Percentiles rank a stretch among this genome's conserved stretches.
Evolutionary conservation across 129 eudicot species (phyloP).

Genomic region (Helianthus annuus): HanXRQr2.0-SUNRISE NC_035435.2:152457864-152458363

Average conservation of each 20-base stretch:
- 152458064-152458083: conserved; percentile 93
- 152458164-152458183: conserved; percentile 11
- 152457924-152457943: conserved; percentile 90
- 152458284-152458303: conserved; percentile 96
- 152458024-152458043: neutral
- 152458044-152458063: conserved; percentile 53
- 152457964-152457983: neutral
- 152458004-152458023: neutral
- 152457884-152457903: conserved; percentile 70
- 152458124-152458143: conserved; percentile 46
- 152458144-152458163: conserved; percentile 5
- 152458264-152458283: conserved; percentile 80
- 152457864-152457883: conserved; percentile 44
- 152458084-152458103: conserved; percentile 74
- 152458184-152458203: conserved; percentile 7
- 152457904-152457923: conserved; percentile 68
- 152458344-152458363: neutral
- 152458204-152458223: conserved; percentile 70
- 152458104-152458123: conserved; percentile 74
- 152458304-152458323: conserved; percentile 94
- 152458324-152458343: conserved; percentile 45
- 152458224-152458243: conserved; percentile 74
- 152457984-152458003: conserved; percentile 7
- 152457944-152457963: conserved; percentile 78
- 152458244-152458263: conserved; percentile 89